Base-by-base conservation (phyloP, 2,329 filamentous ascomycete species). In the Alternaria ethzedia region DNA sequence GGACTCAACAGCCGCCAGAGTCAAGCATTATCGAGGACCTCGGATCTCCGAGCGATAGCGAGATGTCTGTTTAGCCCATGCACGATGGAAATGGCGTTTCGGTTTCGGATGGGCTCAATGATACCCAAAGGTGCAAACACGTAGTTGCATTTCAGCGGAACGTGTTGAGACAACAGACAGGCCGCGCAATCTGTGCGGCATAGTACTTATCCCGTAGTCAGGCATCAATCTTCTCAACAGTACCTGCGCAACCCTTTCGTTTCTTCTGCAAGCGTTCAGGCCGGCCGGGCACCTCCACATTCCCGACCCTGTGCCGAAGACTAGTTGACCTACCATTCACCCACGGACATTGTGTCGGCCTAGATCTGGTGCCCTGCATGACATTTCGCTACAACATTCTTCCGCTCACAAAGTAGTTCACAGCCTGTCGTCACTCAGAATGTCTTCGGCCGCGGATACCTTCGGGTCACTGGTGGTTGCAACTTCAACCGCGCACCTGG, bases 1-100 rank as follows among this genome's bases (percentile, higher is more conserved):
- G 45, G 3, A 59, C 64, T 20, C 70, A 70, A 25, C 61, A 67
- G 44, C 68, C 63, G 28, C 64, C 68, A 6, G 36, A 56, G 23
- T 70, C 66, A 32, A 72, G 67, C 20, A 66, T 69, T 13, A 57
- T 72, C 28, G 64, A 74, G 43, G 70, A 72, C 54, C 28, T 74
- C 41, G 71, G 69, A 20, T 67, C 70, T 58, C 68, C 68, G 41
- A 59, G 59, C 44, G 61, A 63, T 21, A 63, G 63, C 51, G 52
- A 43, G n/a, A 50, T 60, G 45, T 60, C 56, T 13, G 51, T 28
- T 43, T 54, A 52, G 52, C 32, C 43, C 12, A 32, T 30, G 43
- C 30, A 20, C 43, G 32, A 23, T 23, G 30, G 28, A 13, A 20
- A 25, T 43, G 28, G 52, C 45, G 50, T 54, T 54, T 55, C 36